Base-by-base conservation (phyloP, 2,329 filamentous ascomycete genomes). In the Fusarium acutatum region DNA sequence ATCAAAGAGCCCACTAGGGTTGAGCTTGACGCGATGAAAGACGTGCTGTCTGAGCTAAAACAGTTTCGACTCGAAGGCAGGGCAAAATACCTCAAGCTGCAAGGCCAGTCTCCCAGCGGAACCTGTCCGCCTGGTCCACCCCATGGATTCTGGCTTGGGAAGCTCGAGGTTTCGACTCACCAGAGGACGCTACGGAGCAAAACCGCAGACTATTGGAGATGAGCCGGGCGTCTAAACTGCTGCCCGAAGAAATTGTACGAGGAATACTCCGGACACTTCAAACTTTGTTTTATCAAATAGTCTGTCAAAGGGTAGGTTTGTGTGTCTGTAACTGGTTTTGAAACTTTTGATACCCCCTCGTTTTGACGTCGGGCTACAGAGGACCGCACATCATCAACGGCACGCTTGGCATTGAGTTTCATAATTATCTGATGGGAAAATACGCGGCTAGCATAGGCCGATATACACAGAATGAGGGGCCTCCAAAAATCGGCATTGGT, bases 11-110 rank as follows among this genome's bases (percentile, higher is more conserved):
- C 84, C 1, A 67, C 75, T 8, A 64, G 58, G 35, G 63, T 46
- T 13, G 79, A 83, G 12, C 67, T 86, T 22, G 61, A 72, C 37
- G 75, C 66, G n/a, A 86, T 87, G 85, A 74, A 69, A 41, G 84
- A 87, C 67, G 85, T 88, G 6, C 67, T 86, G 5, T 77, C 68
- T 13, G 84, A 80, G 10, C 74, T 88, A 47, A 86, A 83, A 69
- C 73, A 56, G 40, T 86, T 83, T 59, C 82, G 86, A 4, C 63
- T 73, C 8, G 52, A 72, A 24, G 82, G 82, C 3, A 81, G 79
- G 53, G 77, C 73, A n/a, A 79, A 71, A 38, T 80, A 81, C 44
- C 38, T 64, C 34, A 56, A 50, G 46, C 40, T 77, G 20, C 71
- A 74, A 50, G 59, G 28, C 34, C 40, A 70, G 28, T 54, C 28